Evolutionary conservation across 306 rosid genomes (phyloP).

Genomic region (Calophaca sinica): DNA sequence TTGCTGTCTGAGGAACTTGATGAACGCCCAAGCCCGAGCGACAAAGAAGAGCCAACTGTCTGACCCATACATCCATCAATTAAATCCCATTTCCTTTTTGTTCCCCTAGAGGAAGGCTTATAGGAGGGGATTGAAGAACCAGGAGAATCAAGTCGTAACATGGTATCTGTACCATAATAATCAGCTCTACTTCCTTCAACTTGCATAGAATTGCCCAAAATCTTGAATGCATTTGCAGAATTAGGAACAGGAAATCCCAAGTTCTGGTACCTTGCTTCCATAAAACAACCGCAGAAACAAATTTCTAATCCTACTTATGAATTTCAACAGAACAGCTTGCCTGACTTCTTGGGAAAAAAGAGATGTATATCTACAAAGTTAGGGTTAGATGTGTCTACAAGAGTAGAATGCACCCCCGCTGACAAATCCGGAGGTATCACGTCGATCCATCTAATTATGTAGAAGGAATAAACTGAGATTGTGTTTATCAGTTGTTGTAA

Average conservation of each 20-base stretch:
- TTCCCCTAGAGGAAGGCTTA: conserved; percentile 64
- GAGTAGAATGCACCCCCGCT: conserved; percentile 82
- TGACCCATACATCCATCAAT: conserved; percentile 62
- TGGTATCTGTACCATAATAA: conserved; percentile 63
- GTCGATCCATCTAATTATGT: conserved; percentile 77
- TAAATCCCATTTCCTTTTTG: conserved; percentile 79
- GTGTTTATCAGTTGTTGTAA: conserved; percentile 55
- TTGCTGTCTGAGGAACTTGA: conserved; percentile 90
- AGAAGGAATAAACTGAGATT: conserved; percentile 46
- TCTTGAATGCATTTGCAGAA: conserved; percentile 72
- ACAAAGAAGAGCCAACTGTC: conserved; percentile 69
- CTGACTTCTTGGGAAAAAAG: conserved; percentile 58
- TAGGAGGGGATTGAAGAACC: conserved; percentile 55
- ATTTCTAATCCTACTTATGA: conserved; percentile 46
- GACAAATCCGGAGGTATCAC: conserved; percentile 97
- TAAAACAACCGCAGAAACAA: conserved; percentile 50
- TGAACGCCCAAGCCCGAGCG: conserved; percentile 83
- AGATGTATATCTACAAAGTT: conserved; percentile 57
- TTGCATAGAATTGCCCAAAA: conserved; percentile 63
- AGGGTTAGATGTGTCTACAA: conserved; percentile 62
- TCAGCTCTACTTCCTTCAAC: conserved; percentile 58
- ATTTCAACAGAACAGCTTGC: conserved; percentile 58
- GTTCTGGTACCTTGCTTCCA: conserved; percentile 71
- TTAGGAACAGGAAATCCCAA: conserved; percentile 65
- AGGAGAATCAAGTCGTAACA: conserved; percentile 77